A percentile compares a stretch with the other conserved stretches of the same genome.
These are phyloP conservation scores for Nemania serpens DNA, from an alignment of 2,329 filamentous ascomycete species.

Conservation along the genomic window DNA sequence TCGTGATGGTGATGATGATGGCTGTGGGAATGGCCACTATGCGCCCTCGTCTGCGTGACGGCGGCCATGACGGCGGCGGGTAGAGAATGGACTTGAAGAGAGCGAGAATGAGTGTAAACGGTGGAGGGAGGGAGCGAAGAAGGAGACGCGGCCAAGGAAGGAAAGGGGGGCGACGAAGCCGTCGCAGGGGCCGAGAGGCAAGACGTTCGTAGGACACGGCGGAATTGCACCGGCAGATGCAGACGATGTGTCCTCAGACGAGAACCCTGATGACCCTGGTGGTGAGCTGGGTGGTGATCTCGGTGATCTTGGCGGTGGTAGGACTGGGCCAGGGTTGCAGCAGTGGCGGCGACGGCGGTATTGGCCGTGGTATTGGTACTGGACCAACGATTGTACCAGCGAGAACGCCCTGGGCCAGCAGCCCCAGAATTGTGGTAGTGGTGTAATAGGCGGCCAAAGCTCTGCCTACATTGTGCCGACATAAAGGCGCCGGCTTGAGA, in stretches of 20 bases:
- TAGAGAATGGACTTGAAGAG: slow-evolving; percentile 12
- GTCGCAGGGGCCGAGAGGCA: slow-evolving; percentile 10
- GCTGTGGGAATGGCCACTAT: slow-evolving; percentile 59
- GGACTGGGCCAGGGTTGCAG: slow-evolving; percentile 4
- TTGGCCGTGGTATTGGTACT: slow-evolving; percentile 7
- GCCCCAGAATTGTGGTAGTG: slow-evolving; percentile 34
- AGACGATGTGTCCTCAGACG: slow-evolving; percentile 32
- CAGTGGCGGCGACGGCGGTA: slow-evolving; percentile 6
- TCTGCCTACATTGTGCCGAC: slow-evolving; percentile 36
- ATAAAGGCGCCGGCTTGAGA: slow-evolving; percentile 21
- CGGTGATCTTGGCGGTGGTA: slow-evolving; percentile 9
- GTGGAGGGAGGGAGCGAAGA: slow-evolving; percentile 6
- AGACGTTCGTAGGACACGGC: slow-evolving; percentile 34
- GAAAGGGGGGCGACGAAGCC: not conserved
- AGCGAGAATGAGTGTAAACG: slow-evolving; percentile 26
- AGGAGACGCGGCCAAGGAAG: too few species aligned
- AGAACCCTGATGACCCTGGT: slow-evolving; percentile 19
- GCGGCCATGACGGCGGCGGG: slow-evolving; percentile 39
- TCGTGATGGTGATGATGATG: slow-evolving; percentile 83
- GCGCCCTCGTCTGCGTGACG: slow-evolving; percentile 53
- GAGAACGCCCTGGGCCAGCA: slow-evolving; percentile 30
- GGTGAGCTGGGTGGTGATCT: slow-evolving; percentile 8
- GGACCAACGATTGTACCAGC: slow-evolving; percentile 14
- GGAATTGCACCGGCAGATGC: slow-evolving; percentile 21
- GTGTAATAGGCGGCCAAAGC: slow-evolving; percentile 36